Conservation (phyloP, 108 stramenopile species). For the Aureococcus anophagefferens region DNA sequence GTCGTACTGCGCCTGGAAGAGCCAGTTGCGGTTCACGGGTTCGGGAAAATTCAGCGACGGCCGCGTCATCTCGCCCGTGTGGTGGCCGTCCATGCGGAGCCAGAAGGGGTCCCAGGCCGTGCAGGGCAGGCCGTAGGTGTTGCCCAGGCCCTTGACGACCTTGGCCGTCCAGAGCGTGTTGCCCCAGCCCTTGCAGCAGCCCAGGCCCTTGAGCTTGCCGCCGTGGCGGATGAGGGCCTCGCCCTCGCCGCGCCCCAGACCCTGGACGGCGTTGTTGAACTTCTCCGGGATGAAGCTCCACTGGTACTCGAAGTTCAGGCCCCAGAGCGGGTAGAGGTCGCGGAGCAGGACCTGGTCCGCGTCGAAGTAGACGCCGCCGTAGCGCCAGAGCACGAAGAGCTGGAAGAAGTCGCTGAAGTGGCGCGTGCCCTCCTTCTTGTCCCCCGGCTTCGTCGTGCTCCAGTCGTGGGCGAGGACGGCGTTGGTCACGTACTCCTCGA, state of each 20-base stretch:
- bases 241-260: not conserved
- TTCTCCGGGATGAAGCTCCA: not conserved
- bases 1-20: not conserved
- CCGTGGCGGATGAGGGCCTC: not conserved
- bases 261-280: slow-evolving; percentile 1
- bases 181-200: slow-evolving; percentile 1
- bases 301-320: not conserved
- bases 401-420: not conserved
- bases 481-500: not conserved
- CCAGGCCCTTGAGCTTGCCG: not conserved
- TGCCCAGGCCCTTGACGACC: not conserved
- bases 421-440: not conserved
- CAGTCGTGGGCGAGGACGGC: not conserved
- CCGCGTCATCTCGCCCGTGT: not conserved
- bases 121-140: not conserved
- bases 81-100: not conserved
- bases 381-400: not conserved
- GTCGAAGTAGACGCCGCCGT: not conserved
- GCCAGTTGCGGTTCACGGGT: not conserved
- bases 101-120: not conserved
- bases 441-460: not conserved
- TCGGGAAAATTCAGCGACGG: too few relatives aligned
- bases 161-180: not conserved
- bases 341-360: not conserved
- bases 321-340: not conserved